phyloP scores from a whole-genome alignment of 345 rosid genomes.

The Angophora floribunda region DNA sequence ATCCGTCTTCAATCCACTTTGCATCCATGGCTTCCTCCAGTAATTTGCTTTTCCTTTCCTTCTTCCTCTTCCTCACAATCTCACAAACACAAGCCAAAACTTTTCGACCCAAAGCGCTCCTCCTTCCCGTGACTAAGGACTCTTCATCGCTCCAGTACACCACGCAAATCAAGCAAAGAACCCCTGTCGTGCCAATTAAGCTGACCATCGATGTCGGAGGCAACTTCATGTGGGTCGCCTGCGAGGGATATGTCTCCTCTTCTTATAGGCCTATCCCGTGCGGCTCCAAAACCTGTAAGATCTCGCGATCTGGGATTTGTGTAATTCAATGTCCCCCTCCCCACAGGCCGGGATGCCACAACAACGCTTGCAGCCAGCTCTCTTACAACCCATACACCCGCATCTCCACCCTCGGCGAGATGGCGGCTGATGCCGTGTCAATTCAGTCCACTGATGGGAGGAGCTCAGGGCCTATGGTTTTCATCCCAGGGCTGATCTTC shows the following conservation, averaged over 20 bases:
- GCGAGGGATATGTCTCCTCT: neutral
- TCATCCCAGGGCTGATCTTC: slow-evolving; percentile 1
- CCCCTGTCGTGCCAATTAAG: neutral
- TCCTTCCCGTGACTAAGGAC: neutral
- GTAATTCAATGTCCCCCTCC: neutral
- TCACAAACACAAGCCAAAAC: neutral
- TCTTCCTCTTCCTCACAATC: neutral
- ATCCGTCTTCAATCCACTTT: neutral
- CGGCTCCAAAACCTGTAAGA: neutral
- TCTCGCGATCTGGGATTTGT: neutral
- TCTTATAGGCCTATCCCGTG: neutral
- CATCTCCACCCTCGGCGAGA: neutral
- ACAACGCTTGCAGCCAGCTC: neutral
- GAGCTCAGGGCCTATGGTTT: neutral
- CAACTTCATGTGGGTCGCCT: neutral
- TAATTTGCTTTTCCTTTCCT: neutral
- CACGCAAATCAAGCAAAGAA: neutral
- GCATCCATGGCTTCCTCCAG: neutral
- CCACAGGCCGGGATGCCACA: neutral
- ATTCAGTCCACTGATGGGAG: neutral
- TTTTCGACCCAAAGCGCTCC: neutral
- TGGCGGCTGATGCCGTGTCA: neutral
- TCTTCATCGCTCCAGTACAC: neutral
- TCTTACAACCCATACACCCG: neutral
- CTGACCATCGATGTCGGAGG: neutral